Evolutionary conservation across 1,139 yeast species (phyloP), one percentile per base, ranked within the genome.

Genomic region (Sugiyamaella japonica): DNA sequence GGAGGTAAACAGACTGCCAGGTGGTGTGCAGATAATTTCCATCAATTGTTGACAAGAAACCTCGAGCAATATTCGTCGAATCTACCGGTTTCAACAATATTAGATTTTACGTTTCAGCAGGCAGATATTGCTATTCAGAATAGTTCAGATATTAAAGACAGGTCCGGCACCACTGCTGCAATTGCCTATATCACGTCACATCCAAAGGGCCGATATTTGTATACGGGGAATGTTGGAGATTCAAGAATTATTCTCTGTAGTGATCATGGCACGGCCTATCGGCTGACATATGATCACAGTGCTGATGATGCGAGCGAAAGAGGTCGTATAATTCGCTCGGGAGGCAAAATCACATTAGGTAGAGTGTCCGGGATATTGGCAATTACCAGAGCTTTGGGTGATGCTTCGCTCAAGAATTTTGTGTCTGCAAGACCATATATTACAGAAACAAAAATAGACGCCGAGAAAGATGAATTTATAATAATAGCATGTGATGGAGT

Each of bases 401-500:
- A 89, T 68, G 77, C 82, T n/a, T 84, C 85, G 66, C 83, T 88
- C 78, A 89, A 88, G 66, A 84, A 82, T 52, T 73, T 85, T 58
- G 95, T 89, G 15, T 81, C 86, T 48, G 90, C 95, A 0, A 79
- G 81, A 50, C 96, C 95, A 0, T 86, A 84, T 61, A 86, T 96
- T 0, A 83, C 95, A 0, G 78, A 48, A 50, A 54, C 60, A 25
- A 25, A 34, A n/a, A 52, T 56, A 23, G 59, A 52, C 50, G 71
- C 77, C 57, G 62, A 71, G 20, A 73, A 72, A 6, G 96, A 89
- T 66, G 81, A 85, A 60, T 86, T 86, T 65, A 70, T 90, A 66
- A 88, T 90, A 45, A 72, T 90, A 56, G 97, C 96, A 0, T 89
- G 97, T 69, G 97, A 90, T 71, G 97, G 97, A 0, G 74, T 90